phyloP scores from a whole-genome alignment of 2,329 filamentous ascomycete species.

The Zymoseptoria crescenta region DNA sequence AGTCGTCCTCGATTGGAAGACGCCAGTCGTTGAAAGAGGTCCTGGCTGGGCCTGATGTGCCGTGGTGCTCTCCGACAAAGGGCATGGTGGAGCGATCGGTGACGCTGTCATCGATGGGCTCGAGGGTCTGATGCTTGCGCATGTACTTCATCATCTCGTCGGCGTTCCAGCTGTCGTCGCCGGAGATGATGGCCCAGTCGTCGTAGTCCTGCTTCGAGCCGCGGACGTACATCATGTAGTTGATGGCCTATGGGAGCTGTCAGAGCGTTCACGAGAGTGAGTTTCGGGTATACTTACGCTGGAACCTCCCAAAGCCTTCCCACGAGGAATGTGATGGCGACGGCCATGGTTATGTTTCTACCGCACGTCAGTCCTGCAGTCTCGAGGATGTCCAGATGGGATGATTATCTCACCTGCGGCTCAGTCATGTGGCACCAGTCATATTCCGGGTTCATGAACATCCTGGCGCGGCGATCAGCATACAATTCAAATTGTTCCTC shows the following conservation, averaged over 20 bases:
- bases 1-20: conserved; percentile 30
- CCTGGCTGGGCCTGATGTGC: conserved; percentile 28
- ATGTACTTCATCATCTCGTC: conserved; percentile 41
- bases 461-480: not conserved
- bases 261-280: not conserved
- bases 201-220: conserved; percentile 41
- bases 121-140: conserved; percentile 33
- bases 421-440: conserved; percentile 20
- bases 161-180: conserved; percentile 41
- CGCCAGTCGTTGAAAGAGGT: conserved; percentile 31
- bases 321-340: conserved; percentile 23
- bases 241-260: conserved; percentile 22
- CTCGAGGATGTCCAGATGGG: not conserved
- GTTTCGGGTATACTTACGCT: conserved; percentile 8
- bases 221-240: conserved; percentile 33
- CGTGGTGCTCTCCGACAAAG: conserved; percentile 30
- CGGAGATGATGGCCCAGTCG: conserved; percentile 37
- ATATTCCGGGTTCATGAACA: conserved; percentile 19
- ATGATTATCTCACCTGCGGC: conserved; percentile 12
- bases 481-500: not conserved
- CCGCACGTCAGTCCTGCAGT: not conserved
- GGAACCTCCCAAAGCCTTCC: conserved; percentile 34
- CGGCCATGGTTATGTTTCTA: conserved; percentile 15
- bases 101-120: conserved; percentile 25
- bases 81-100: conserved; percentile 24